Evolutionary conservation across 345 rosid species (phyloP).

Genomic region (Eucalyptus sideroxylon): DNA sequence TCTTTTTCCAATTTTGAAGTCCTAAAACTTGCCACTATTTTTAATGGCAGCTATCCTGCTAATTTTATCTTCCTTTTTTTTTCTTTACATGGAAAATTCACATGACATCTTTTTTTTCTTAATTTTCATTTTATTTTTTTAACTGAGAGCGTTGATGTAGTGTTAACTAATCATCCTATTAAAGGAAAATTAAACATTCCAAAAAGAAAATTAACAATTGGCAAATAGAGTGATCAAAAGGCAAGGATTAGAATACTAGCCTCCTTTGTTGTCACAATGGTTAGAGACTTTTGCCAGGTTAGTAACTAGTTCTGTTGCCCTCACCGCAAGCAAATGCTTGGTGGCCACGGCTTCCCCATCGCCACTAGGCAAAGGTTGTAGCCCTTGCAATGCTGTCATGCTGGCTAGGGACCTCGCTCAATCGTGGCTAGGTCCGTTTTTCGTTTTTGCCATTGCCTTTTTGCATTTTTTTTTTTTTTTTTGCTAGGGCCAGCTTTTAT

Average conservation of each 20-base stretch:
- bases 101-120: fast-evolving
- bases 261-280: fast-evolving
- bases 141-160: too few species aligned
- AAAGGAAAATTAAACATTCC: not conserved
- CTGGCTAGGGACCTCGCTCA: not conserved
- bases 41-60: not conserved
- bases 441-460: fast-evolving
- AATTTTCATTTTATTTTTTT: not conserved
- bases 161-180: not conserved
- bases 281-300: too few species aligned
- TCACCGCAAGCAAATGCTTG: fast-evolving
- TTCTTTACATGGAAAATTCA: too few species aligned
- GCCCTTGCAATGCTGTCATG: fast-evolving
- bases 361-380: not conserved
- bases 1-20: too few species aligned
- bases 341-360: fast-evolving
- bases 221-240: fast-evolving
- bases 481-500: too few species aligned
- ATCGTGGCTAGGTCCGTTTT: fast-evolving
- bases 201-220: fast-evolving
- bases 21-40: not conserved
- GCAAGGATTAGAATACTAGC: not conserved
- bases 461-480: too few species aligned
- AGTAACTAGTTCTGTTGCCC: fast-evolving
- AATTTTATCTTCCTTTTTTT: too few species aligned